Evolutionary conservation across 768 basidiomycete species (phyloP).

Genomic region (Mycena sanguinolenta): DNA sequence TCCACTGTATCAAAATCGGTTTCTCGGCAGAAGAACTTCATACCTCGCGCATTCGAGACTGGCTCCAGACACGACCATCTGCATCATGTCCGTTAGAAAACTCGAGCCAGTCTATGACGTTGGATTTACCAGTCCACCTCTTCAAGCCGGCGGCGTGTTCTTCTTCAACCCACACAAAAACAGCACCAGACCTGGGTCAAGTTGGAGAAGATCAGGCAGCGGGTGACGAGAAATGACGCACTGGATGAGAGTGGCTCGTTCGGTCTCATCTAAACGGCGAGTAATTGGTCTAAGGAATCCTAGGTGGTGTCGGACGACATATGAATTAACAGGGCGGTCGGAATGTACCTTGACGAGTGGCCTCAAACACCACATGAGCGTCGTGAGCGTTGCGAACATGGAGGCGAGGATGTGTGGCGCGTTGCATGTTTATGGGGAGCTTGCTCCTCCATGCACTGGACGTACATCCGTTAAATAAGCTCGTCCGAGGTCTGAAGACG

Average conservation of each 20-base stretch:
- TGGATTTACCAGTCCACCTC: conserved; percentile 68
- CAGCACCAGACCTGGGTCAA: conserved; percentile 58
- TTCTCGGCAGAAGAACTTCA: conserved; percentile 22
- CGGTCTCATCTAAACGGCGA: conserved; percentile 73
- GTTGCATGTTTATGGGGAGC: conserved; percentile 58
- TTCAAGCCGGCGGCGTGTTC: conserved; percentile 76
- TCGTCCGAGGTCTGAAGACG: conserved; percentile 20
- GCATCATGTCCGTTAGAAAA: conserved; percentile 13
- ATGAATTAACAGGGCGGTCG: background rate
- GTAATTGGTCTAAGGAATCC: conserved; percentile 61
- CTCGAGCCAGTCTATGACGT: background rate
- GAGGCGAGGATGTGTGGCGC: conserved; percentile 73
- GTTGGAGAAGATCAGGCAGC: background rate
- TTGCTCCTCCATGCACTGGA: conserved; percentile 18
- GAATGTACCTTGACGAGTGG: conserved; percentile 65
- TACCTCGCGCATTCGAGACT: conserved; percentile 76
- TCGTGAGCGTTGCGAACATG: conserved; percentile 77
- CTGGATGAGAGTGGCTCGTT: conserved; percentile 66
- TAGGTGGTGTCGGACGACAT: conserved; percentile 12
- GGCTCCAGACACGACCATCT: conserved; percentile 79
- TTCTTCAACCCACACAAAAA: conserved; percentile 80
- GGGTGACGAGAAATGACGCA: background rate
- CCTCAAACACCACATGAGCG: conserved; percentile 76
- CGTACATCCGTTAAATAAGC: conserved; percentile 44
- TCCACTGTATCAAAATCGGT: conserved; percentile 10